These are phyloP conservation scores for Diutina catenulata DNA, from an alignment of 1,139 yeast species.

Conservation along the genomic window DNA sequence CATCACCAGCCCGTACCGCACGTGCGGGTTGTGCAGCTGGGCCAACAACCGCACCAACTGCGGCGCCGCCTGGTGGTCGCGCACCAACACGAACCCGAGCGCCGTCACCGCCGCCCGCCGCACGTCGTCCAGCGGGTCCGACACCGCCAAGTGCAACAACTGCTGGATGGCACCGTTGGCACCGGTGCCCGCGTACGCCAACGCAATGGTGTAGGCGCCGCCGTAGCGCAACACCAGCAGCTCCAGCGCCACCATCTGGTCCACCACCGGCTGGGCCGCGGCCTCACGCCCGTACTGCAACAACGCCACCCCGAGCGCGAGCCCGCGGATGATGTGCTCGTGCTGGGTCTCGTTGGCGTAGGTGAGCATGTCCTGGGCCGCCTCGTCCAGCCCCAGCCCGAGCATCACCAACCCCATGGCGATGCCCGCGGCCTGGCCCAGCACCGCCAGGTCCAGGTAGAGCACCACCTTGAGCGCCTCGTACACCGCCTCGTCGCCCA, in stretches of 20 bases:
- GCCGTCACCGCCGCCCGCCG: constrained; percentile 93
- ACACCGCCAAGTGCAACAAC: constrained; percentile 84
- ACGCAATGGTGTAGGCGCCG: constrained; percentile 86
- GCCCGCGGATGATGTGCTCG: constrained; percentile 86
- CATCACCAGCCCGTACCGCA: constrained; percentile 95
- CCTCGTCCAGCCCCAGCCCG: constrained; percentile 74
- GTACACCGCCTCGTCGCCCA: constrained; percentile 61
- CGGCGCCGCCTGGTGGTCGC: constrained; percentile 90
- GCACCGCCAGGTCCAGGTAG: constrained; percentile 83
- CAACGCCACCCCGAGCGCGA: constrained; percentile 82
- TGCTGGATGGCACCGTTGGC: constrained; percentile 78
- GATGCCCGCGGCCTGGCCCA: constrained; percentile 95
- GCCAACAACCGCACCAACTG: constrained; percentile 87
- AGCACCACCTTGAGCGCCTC: constrained; percentile 78
- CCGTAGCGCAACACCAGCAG: constrained; percentile 87
- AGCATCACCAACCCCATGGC: constrained; percentile 95
- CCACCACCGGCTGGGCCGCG: constrained; percentile 64
- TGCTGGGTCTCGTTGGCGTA: constrained; percentile 95
- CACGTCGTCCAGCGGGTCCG: constrained; percentile 94
- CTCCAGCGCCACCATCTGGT: constrained; percentile 58
- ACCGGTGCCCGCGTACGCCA: constrained; percentile 96
- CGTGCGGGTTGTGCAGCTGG: constrained; percentile 95
- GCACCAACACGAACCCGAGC: constrained; percentile 83
- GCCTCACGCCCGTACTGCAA: constrained; percentile 81
- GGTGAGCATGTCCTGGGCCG: constrained; percentile 72